A percentile compares a stretch with the other conserved stretches of the same genome.
Conservation (phyloP, 2,329 filamentous ascomycete species). For the Epichloe elymi region DNA sequence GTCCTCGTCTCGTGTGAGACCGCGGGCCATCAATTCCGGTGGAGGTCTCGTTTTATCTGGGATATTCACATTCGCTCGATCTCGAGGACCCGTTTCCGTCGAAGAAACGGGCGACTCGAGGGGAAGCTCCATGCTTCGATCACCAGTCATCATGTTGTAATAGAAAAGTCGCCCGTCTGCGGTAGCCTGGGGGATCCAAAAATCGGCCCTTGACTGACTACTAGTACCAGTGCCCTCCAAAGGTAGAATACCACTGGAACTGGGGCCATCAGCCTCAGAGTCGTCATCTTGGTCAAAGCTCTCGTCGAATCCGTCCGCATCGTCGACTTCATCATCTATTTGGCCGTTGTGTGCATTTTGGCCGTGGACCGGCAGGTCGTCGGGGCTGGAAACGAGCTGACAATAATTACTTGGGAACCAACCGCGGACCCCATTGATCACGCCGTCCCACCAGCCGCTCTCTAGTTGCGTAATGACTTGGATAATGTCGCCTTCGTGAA, state of each 20-base stretch:
- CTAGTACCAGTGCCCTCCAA: constrained; percentile 50
- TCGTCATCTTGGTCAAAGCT: constrained; percentile 55
- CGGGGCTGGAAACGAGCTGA: constrained; percentile 64
- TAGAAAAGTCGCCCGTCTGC: constrained; percentile 89
- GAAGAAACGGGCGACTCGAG: constrained; percentile 75
- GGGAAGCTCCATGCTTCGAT: constrained; percentile 87
- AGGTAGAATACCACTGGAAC: constrained; percentile 44
- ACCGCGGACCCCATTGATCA: constrained; percentile 90
- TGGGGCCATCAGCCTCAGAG: constrained; percentile 45
- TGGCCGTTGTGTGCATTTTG: constrained; percentile 42
- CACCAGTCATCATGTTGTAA: constrained; percentile 94
- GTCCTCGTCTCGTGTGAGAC: constrained; percentile 71
- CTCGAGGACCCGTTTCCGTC: constrained; percentile 72
- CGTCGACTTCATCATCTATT: constrained; percentile 49
- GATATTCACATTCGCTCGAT: constrained; percentile 77
- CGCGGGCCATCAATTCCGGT: constrained; percentile 79
- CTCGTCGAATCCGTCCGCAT: constrained; percentile 52
- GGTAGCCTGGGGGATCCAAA: constrained; percentile 90
- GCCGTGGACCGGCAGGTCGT: constrained; percentile 53
- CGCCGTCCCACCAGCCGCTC: constrained; percentile 98
- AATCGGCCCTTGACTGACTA: constrained; percentile 78
- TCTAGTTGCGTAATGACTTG: constrained; percentile 97
- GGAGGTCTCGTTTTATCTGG: constrained; percentile 85
- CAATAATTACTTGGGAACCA: constrained; percentile 99
- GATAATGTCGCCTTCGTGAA: constrained; percentile 92